A percentile compares a stretch with the other conserved stretches of the same genome.
Conservation (phyloP, 2,329 filamentous ascomycete genomes). For the Aureobasidium uvarum region DNA sequence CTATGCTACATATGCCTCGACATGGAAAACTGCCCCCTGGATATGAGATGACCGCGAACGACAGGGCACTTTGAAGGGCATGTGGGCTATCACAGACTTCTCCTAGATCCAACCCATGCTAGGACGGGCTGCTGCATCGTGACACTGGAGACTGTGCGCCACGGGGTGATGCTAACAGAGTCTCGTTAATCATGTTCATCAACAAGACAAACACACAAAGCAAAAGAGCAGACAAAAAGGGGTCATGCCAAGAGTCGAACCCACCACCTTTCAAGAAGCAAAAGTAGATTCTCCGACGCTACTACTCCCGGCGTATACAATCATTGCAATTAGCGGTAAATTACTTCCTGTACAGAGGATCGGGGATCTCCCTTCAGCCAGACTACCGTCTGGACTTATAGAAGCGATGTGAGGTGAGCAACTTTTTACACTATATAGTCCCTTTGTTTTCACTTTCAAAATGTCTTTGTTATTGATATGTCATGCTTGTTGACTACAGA, state of each 20-base stretch:
- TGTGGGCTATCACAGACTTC: not conserved
- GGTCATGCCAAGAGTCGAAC: not conserved
- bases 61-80: not conserved
- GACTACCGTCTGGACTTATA: conserved; percentile 1
- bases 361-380: not conserved
- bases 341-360: conserved; percentile 9
- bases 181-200: not conserved
- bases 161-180: not conserved
- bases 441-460: not conserved
- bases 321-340: not conserved
- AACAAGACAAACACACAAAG: not conserved
- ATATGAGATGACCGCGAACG: not conserved
- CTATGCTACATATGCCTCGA: not conserved
- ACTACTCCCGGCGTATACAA: conserved; percentile 13
- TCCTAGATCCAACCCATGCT: not conserved
- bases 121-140: not conserved
- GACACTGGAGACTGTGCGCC: not conserved
- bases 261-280: not conserved
- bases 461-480: not conserved
- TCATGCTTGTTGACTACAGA: not conserved
- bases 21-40: not conserved
- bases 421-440: not conserved
- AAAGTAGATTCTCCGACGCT: not conserved
- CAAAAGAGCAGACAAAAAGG: not conserved
- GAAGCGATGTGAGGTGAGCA: not conserved